Conservation (phyloP, 129 eudicot species). For the Ambrosia artemisiifolia region DNA sequence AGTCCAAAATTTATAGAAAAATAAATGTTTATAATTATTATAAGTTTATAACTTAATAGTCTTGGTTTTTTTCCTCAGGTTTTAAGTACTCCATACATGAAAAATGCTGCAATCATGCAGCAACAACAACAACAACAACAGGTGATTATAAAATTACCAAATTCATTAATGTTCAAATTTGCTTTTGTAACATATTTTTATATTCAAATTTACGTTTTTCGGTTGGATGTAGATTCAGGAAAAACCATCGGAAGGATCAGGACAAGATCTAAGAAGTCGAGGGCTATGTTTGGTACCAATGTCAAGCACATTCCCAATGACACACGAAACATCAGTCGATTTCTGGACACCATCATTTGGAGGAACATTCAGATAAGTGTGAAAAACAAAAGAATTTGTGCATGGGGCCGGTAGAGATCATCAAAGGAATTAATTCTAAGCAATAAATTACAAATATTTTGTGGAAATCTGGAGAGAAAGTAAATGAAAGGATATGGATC, state of each 20-base stretch:
- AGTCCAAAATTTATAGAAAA: not conserved
- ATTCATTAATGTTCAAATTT: not conserved
- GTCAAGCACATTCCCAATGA: slow-evolving; percentile 79
- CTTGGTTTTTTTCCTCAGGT: slow-evolving; percentile 43
- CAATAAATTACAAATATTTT: slow-evolving; percentile 20
- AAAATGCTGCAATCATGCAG: slow-evolving; percentile 66
- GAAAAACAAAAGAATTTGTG: slow-evolving; percentile 25
- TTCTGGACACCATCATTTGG: slow-evolving; percentile 98
- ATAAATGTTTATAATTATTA: not conserved
- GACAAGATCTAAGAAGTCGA: slow-evolving; percentile 77
- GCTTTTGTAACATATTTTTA: not conserved
- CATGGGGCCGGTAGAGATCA: slow-evolving; percentile 24
- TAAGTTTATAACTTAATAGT: slow-evolving; percentile 2
- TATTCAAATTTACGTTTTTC: not conserved
- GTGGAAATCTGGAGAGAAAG: slow-evolving; percentile 31
- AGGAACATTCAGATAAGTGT: slow-evolving; percentile 64
- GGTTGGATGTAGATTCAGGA: slow-evolving; percentile 41
- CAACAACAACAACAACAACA: slow-evolving; percentile 63
- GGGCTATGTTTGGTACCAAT: slow-evolving; percentile 92
- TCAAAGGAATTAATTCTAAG: slow-evolving; percentile 31
- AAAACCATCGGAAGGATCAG: slow-evolving; percentile 46
- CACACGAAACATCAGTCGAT: slow-evolving; percentile 89
- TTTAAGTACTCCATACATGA: slow-evolving; percentile 84
- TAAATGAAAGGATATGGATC: slow-evolving; percentile 28
- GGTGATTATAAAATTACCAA: not conserved